phyloP scores from a whole-genome alignment of 2,329 filamentous ascomycete genomes.

The Mycosphaerelloides madeirae region DNA sequence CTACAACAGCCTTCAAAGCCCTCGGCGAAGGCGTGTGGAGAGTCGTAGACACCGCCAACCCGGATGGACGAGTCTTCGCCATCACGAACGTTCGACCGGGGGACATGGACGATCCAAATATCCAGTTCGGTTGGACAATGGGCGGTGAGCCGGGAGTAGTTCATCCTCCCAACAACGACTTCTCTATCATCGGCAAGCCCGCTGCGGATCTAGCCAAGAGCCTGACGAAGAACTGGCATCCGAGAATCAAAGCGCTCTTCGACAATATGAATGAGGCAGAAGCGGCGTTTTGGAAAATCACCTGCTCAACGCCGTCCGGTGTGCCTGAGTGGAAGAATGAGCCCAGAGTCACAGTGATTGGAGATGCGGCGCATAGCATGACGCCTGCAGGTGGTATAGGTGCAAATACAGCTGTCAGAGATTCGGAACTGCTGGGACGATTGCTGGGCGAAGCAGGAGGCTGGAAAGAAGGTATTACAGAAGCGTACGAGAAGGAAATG shows the following conservation, averaged over 20 bases:
- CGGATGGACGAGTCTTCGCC: slow-evolving; percentile 47
- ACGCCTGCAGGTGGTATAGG: slow-evolving; percentile 48
- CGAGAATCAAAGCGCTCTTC: slow-evolving; percentile 53
- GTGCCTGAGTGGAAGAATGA: slow-evolving; percentile 59
- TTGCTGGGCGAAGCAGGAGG: slow-evolving; percentile 52
- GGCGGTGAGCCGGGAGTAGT: slow-evolving; percentile 55
- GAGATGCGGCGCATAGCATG: slow-evolving; percentile 56
- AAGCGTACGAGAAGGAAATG: slow-evolving; percentile 38
- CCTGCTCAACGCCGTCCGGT: slow-evolving; percentile 55
- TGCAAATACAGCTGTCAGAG: slow-evolving; percentile 54
- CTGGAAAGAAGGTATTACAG: slow-evolving; percentile 36
- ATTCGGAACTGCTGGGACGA: slow-evolving; percentile 52
- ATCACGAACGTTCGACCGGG: slow-evolving; percentile 61
- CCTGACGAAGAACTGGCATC: slow-evolving; percentile 53
- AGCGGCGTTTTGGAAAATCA: slow-evolving; percentile 64
- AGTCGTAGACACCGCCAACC: slow-evolving; percentile 47
- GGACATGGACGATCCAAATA: slow-evolving; percentile 55
- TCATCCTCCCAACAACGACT: slow-evolving; percentile 55
- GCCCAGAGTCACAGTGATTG: slow-evolving; percentile 55
- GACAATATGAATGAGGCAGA: slow-evolving; percentile 54
- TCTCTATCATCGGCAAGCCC: slow-evolving; percentile 51
- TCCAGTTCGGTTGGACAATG: slow-evolving; percentile 63
- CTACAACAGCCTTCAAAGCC: slow-evolving; percentile 55
- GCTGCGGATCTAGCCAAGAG: slow-evolving; percentile 56
- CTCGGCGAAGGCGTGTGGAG: slow-evolving; percentile 61